Evolutionary conservation across 495 filamentous ascomycete genomes (phyloP), one percentile per base, ranked within the genome.

Genomic region (Haplographium delicatum): DNA sequence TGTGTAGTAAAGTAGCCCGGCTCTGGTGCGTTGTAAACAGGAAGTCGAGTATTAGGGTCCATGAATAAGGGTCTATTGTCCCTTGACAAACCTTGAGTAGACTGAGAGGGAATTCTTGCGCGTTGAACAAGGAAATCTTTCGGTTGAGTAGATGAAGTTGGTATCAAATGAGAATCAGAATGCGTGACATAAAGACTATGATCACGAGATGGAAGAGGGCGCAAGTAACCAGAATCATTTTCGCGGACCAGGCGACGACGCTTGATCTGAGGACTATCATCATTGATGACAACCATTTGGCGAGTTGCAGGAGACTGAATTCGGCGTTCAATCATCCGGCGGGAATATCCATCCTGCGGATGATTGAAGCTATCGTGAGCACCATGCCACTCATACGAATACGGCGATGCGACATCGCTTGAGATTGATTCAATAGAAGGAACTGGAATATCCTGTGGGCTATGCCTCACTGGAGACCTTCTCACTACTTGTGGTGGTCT

Each of bases 351-450:
- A n/a, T 59, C 49, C 38, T 54, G 47, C 15, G 33, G 13, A 24
- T 50, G 38, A 30, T 45, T 28, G 24, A 55, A 52, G 22, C 22
- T 28, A 40, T 38, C 15, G 13, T 48, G 30, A 11, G 31, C 27
- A 20, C 22, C 39, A 39, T 22, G 47, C 27, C 33, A 44, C 47
- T 40, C 33, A 43, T 59, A 38, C 26, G 28, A n/a, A 31, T 23
- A 41, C 9, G 48, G 37, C 46, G 38, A 42, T 9, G 43, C 19
- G 45, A 28, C 44, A 43, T 58, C 52, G 15, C 61, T 66, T 49
- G 65, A 65, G 7, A 51, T 44, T 25, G 68, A 57, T 50, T 73
- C 70, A 47, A 73, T 68, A 13, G 70, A 73, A 41, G 53, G 62
- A 9, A 73, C 58, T 37, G 66, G 61, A 48, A 67, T 58, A 30